phyloP scores from a whole-genome alignment of 805 yeast genomes.

The Starmerella bombi region DNA sequence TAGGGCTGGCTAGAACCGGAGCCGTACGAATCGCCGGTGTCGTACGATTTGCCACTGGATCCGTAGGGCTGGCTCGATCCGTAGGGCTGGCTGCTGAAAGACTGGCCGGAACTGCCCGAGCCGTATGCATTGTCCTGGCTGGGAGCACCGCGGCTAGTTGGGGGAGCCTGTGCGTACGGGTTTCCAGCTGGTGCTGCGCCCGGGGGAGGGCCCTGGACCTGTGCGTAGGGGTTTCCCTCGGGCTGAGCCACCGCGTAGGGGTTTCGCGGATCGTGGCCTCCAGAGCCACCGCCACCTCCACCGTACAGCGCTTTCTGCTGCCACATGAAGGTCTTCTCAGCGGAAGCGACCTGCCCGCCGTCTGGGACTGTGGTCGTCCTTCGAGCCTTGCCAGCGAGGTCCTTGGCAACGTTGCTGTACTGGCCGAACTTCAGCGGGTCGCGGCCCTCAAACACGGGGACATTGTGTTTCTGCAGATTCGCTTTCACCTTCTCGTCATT shows the following conservation, averaged over 20 bases:
- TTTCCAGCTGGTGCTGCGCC: conserved; percentile 1
- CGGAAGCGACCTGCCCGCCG: conserved; percentile 16
- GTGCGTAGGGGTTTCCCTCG: conserved; percentile 20
- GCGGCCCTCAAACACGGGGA: conserved; percentile 30
- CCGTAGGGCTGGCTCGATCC: neutral
- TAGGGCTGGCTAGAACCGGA: neutral
- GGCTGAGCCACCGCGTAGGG: conserved; percentile 20
- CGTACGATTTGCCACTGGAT: neutral
- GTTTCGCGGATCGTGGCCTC: conserved; percentile 10
- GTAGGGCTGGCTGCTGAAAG: neutral
- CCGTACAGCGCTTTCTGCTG: conserved; percentile 21
- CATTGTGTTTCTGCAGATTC: conserved; percentile 32
- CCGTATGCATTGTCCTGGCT: neutral
- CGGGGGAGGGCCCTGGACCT: neutral
- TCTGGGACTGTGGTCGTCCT: conserved; percentile 15
- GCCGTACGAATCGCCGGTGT: neutral
- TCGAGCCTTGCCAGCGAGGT: conserved; percentile 24
- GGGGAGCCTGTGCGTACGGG: conserved; percentile 1
- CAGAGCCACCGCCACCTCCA: conserved; percentile 6
- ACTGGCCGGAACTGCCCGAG: neutral
- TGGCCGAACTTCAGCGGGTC: conserved; percentile 41
- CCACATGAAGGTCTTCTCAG: conserved; percentile 16
- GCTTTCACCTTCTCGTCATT: conserved; percentile 36
- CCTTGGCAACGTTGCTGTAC: conserved; percentile 37
- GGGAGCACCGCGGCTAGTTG: too few relatives aligned